These are phyloP conservation scores for Cyclotella baltica DNA, from an alignment of 108 stramenopile species.

Conservation along the genomic window DNA sequence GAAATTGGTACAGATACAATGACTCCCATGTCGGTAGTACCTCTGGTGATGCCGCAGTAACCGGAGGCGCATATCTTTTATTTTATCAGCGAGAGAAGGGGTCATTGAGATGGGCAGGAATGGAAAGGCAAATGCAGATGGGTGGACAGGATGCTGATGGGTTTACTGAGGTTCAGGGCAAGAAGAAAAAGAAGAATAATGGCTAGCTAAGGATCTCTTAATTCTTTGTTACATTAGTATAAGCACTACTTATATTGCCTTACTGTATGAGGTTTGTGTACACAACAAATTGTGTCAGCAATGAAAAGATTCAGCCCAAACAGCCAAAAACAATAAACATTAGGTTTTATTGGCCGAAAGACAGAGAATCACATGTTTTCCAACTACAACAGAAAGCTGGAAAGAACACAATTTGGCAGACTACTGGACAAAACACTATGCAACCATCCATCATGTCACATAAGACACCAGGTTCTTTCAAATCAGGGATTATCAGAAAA, in stretches of 20 bases:
- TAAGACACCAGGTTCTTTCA: too few species aligned
- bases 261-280: too few species aligned
- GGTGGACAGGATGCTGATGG: conserved; percentile 30
- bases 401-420: too few species aligned
- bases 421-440: too few species aligned
- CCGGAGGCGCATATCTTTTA: conserved; percentile 83
- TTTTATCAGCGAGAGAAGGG: conserved; percentile 81
- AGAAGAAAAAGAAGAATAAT: conserved; percentile 39
- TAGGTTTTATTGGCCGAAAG: too few species aligned
- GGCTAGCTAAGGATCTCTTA: neutral
- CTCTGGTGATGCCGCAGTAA: conserved; percentile 76
- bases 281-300: too few species aligned
- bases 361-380: too few species aligned
- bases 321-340: too few species aligned
- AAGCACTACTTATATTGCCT: neutral
- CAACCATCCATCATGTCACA: too few species aligned
- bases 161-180: conserved; percentile 37
- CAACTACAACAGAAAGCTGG: too few species aligned
- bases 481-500: too few species aligned
- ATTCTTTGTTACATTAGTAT: neutral
- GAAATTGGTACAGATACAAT: conserved; percentile 85
- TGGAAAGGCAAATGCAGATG: conserved; percentile 69
- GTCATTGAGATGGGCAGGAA: conserved; percentile 74
- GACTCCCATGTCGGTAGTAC: conserved; percentile 80
- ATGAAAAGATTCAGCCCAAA: too few species aligned